Conservation (phyloP, 2,329 filamentous ascomycete species). For the Aspergillus sp. region DNA sequence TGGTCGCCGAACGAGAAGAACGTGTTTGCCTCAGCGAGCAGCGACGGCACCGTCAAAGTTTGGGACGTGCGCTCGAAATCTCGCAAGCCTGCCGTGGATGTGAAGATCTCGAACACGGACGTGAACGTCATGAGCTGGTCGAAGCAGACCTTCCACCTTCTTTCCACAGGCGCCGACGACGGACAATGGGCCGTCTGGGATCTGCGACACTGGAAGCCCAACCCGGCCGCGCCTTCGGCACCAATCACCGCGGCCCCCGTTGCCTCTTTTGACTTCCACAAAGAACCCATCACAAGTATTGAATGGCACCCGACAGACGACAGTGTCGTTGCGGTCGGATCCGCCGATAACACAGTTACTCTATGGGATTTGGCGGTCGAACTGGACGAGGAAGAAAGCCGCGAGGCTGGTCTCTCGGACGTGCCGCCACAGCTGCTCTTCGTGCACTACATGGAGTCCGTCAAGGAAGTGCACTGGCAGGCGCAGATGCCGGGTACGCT, state of each 20-base stretch:
- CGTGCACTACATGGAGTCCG: slow-evolving; percentile 92
- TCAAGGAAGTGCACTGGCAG: slow-evolving; percentile 98
- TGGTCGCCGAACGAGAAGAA: slow-evolving; percentile 94
- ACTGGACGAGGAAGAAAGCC: slow-evolving; percentile 94
- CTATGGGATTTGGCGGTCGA: slow-evolving; percentile 97
- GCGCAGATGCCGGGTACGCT: slow-evolving; percentile 89
- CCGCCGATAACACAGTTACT: slow-evolving; percentile 91
- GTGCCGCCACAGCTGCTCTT: slow-evolving; percentile 94
- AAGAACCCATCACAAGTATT: slow-evolving; percentile 91
- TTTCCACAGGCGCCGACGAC: slow-evolving; percentile 91
- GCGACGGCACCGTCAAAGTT: slow-evolving; percentile 91
- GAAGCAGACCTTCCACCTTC: slow-evolving; percentile 80
- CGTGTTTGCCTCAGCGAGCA: slow-evolving; percentile 92
- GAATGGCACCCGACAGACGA: slow-evolving; percentile 99
- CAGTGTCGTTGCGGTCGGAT: slow-evolving; percentile 89
- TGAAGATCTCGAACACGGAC: slow-evolving; percentile 81
- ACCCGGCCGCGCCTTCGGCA: slow-evolving; percentile 51
- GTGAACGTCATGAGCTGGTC: slow-evolving; percentile 99
- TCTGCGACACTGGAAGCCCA: slow-evolving; percentile 87
- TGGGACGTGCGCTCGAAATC: slow-evolving; percentile 95
- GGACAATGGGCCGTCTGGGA: slow-evolving; percentile 97
- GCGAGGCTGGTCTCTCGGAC: slow-evolving; percentile 82
- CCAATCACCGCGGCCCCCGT: slow-evolving; percentile 72
- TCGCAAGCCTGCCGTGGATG: slow-evolving; percentile 81
- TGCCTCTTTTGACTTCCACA: slow-evolving; percentile 94